Evolutionary conservation across 441 rosid species (phyloP).

Genomic region (Arabidopsis lyrata): DNA sequence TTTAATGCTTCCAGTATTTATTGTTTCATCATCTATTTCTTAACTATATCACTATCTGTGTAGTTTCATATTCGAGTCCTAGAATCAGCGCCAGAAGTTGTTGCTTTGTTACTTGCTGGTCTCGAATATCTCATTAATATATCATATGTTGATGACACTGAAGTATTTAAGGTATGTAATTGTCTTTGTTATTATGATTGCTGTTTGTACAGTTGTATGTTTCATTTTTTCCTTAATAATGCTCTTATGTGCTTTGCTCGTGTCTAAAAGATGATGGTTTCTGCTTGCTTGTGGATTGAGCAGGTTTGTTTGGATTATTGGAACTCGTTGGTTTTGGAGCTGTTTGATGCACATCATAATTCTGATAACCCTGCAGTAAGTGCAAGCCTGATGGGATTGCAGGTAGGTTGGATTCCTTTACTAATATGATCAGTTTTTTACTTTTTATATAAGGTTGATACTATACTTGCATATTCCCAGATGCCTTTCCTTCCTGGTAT

Average conservation of each 20-base stretch:
- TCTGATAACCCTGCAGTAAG: constrained; percentile 85
- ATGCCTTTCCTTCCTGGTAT: constrained; percentile 78
- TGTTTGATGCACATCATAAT: constrained; percentile 88
- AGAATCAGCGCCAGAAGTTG: constrained; percentile 78
- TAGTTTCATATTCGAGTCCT: constrained; percentile 93
- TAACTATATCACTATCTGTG: constrained; percentile 13
- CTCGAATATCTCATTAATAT: constrained; percentile 92
- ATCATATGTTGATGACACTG: constrained; percentile 99
- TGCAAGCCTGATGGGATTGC: constrained; percentile 85
- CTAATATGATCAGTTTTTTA: background rate
- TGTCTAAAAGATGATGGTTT: constrained; percentile 25
- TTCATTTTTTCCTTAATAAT: constrained; percentile 3
- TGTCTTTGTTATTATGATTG: constrained; percentile 14
- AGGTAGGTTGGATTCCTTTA: constrained; percentile 55
- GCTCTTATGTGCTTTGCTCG: constrained; percentile 16
- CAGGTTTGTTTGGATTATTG: constrained; percentile 99
- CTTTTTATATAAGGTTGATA: too few relatives aligned
- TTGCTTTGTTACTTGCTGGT: constrained; percentile 73
- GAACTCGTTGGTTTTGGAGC: constrained; percentile 92
- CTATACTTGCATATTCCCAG: constrained; percentile 51
- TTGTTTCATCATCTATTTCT: constrained; percentile 15
- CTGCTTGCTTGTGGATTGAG: constrained; percentile 37
- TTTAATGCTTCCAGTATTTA: constrained; percentile 11
- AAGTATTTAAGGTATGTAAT: constrained; percentile 89
- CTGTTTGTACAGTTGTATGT: constrained; percentile 7